Evolutionary conservation across 495 filamentous ascomycete species (phyloP).

Genomic region (Talaromyces stipitatus): DNA sequence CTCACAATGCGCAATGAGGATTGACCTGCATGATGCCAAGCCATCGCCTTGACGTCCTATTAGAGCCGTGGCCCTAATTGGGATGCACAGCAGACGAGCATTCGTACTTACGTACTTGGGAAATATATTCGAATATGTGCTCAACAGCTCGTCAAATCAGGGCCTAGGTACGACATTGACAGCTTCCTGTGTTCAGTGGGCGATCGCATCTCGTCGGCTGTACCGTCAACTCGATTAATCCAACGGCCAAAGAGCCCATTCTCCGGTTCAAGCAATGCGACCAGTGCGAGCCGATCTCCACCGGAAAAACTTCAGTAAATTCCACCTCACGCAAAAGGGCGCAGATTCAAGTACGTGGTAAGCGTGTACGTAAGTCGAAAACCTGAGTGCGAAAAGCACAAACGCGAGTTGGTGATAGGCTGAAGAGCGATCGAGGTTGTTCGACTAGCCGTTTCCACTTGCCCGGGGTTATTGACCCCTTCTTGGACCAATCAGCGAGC

Average conservation of each 20-base stretch:
- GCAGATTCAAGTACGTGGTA: not conserved
- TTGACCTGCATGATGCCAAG: conserved; percentile 1
- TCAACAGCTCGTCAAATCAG: too few species aligned
- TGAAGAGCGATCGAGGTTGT: not conserved
- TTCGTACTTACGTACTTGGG: too few species aligned
- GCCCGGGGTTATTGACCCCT: not conserved
- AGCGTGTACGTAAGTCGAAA: not conserved
- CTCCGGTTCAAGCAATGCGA: not conserved
- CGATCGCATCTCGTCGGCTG: too few species aligned
- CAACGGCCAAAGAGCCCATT: not conserved
- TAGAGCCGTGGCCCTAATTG: not conserved
- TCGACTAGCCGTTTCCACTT: not conserved
- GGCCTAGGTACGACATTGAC: too few species aligned
- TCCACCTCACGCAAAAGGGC: not conserved
- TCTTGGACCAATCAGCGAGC: not conserved
- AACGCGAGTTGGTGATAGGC: not conserved
- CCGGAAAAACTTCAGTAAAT: not conserved
- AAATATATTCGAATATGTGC: too few species aligned
- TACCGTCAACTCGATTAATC: too few species aligned
- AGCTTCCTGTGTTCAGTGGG: too few species aligned
- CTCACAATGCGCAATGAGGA: not conserved
- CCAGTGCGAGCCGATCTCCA: not conserved
- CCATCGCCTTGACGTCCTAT: not conserved
- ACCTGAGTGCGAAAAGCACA: not conserved
- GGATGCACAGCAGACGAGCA: not conserved